These are phyloP conservation scores for Paxillus ammoniavirescens DNA, from an alignment of 768 basidiomycete species.

Conservation along the genomic window DNA sequence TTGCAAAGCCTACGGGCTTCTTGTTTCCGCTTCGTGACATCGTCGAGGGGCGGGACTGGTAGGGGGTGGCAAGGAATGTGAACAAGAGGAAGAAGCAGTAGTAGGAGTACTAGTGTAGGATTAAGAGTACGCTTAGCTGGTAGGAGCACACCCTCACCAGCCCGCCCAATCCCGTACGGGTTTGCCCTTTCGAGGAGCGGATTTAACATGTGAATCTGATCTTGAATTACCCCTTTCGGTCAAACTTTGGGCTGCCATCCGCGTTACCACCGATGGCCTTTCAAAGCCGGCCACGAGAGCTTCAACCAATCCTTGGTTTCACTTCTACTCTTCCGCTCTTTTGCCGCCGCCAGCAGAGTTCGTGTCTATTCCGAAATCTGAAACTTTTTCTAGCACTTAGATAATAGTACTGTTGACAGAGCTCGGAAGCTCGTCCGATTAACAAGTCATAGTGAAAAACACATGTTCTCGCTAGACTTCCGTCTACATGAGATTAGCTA, in stretches of 20 bases:
- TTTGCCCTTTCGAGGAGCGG: conserved; percentile 6
- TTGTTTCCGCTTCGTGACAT: conserved; percentile 62
- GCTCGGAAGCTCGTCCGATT: too few relatives aligned
- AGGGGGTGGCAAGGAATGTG: neutral
- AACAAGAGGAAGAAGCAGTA: neutral
- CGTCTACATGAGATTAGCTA: neutral
- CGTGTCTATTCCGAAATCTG: too few relatives aligned
- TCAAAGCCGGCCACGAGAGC: too few relatives aligned
- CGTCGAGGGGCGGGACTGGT: neutral
- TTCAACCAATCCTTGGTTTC: neutral
- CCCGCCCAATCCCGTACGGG: conserved; percentile 10
- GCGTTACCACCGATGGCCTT: conserved; percentile 20
- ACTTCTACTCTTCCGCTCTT: conserved; percentile 20
- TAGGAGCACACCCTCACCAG: neutral
- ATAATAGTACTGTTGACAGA: too few relatives aligned
- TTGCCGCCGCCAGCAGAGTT: conserved; percentile 7
- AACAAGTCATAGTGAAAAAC: neutral
- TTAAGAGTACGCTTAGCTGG: neutral
- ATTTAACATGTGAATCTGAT: conserved; percentile 33
- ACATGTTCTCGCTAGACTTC: conserved; percentile 4
- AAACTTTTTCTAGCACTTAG: too few relatives aligned
- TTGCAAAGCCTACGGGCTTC: conserved; percentile 81
- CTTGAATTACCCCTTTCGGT: neutral
- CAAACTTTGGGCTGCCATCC: conserved; percentile 1
- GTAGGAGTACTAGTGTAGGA: too few relatives aligned